A percentile compares a stretch with the other conserved stretches of the same genome.
phyloP scores from a whole-genome alignment of 2,329 filamentous ascomycete genomes.

The Nigrospora oryzae region DNA sequence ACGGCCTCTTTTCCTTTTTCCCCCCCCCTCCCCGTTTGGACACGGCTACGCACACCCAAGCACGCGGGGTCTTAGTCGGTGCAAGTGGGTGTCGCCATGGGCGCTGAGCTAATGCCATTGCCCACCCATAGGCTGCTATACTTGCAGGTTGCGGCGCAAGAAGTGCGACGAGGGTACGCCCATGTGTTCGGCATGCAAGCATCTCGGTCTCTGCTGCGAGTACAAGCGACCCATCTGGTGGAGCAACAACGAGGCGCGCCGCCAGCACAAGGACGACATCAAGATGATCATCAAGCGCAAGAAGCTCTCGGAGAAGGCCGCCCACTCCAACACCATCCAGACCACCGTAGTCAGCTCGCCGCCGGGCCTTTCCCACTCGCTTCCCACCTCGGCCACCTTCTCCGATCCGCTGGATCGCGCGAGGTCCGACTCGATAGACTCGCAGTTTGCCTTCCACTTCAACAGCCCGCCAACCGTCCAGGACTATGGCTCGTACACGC shows the following conservation, averaged over 20 bases:
- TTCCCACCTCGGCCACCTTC: constrained; percentile 73
- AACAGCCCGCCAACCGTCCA: constrained; percentile 47
- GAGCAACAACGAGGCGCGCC: constrained; percentile 83
- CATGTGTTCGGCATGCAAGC: constrained; percentile 57
- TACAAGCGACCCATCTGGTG: constrained; percentile 98
- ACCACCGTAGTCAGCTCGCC: constrained; percentile 57
- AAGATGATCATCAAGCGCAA: constrained; percentile 97
- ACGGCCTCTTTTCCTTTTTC: constrained; percentile 7
- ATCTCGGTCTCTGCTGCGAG: constrained; percentile 80
- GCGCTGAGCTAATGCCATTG: neutral
- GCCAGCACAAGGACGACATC: constrained; percentile 86
- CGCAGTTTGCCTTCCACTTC: constrained; percentile 71
- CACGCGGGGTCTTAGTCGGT: constrained; percentile 8
- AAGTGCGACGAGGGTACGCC: constrained; percentile 61
- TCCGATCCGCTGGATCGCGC: constrained; percentile 66
- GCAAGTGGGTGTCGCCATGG: constrained; percentile 8
- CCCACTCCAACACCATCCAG: constrained; percentile 37
- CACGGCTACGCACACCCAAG: constrained; percentile 11
- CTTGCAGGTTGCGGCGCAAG: constrained; percentile 58
- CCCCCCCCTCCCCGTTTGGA: constrained; percentile 7
- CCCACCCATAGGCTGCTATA: constrained; percentile 50
- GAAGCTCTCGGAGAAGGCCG: constrained; percentile 82
- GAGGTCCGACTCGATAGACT: constrained; percentile 71
- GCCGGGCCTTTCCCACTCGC: constrained; percentile 71
- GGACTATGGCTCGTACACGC: constrained; percentile 54